Evolutionary conservation across 2,329 filamentous ascomycete species (phyloP).

Genomic region (Colletotrichum zoysiae): DNA sequence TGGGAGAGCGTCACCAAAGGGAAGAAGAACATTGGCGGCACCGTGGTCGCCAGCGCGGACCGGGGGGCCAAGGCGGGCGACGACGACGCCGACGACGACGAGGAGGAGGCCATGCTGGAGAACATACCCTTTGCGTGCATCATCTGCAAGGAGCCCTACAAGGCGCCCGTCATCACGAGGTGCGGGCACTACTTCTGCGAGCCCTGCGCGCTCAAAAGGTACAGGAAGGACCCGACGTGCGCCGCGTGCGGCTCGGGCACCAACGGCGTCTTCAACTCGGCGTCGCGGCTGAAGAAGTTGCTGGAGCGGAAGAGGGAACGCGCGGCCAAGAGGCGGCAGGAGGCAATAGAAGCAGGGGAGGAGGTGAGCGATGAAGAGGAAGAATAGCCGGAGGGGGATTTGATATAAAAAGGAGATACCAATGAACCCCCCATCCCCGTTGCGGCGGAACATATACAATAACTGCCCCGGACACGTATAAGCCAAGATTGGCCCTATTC

Average conservation of each 20-base stretch:
- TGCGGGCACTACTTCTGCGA: conserved; percentile 98
- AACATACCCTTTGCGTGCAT: conserved; percentile 92
- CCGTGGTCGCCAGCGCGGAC: conserved; percentile 71
- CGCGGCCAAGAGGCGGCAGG: conserved; percentile 68
- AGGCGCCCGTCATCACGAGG: conserved; percentile 84
- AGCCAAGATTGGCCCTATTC: not conserved
- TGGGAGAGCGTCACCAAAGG: conserved; percentile 90
- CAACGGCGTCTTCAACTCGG: conserved; percentile 89
- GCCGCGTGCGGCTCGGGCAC: conserved; percentile 88
- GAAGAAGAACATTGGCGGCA: conserved; percentile 72
- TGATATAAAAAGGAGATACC: conserved; percentile 21
- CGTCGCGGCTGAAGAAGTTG: conserved; percentile 84
- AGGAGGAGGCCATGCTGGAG: conserved; percentile 79
- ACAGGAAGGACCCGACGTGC: conserved; percentile 88
- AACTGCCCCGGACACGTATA: not conserved
- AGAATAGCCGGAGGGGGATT: not conserved
- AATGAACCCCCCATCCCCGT: not conserved
- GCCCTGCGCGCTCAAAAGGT: conserved; percentile 86
- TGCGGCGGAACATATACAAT: not conserved
- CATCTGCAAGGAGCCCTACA: conserved; percentile 85
- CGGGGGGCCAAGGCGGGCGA: conserved; percentile 52
- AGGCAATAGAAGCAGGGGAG: conserved; percentile 64
- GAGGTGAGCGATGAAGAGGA: conserved; percentile 61
- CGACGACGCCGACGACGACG: conserved; percentile 59
- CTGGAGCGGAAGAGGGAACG: conserved; percentile 79